Evolutionary conservation across 1,284 basidiomycete genomes (phyloP).

Genomic region (Tausonia pullulans): DNA sequence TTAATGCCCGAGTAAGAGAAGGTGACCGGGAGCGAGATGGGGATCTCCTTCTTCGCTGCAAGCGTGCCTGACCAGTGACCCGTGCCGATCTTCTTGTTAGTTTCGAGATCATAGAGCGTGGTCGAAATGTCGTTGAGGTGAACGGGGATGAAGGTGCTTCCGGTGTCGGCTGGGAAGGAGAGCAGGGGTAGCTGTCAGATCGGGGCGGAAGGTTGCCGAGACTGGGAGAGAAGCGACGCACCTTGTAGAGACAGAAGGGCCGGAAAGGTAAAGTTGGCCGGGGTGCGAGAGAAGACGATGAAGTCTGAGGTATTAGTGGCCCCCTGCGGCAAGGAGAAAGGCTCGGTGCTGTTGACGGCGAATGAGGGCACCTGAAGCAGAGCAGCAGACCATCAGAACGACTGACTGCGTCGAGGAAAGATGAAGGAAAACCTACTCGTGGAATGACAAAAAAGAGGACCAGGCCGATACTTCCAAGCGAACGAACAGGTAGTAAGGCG

Average conservation of each 20-base stretch:
- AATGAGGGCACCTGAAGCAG: constrained; percentile 15
- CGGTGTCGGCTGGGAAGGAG: constrained; percentile 2
- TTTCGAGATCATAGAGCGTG: constrained; percentile 17
- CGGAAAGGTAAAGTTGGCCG: constrained; percentile 20
- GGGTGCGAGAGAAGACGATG: constrained; percentile 17
- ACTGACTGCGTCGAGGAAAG: neutral
- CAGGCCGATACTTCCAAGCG: constrained; percentile 14
- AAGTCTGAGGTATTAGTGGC: constrained; percentile 11
- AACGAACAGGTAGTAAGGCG: neutral
- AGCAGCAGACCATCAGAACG: constrained; percentile 10
- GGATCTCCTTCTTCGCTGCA: constrained; percentile 12
- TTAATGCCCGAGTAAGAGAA: constrained; percentile 19
- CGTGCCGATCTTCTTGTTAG: constrained; percentile 17
- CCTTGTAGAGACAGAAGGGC: constrained; percentile 18
- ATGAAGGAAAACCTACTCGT: constrained; percentile 12
- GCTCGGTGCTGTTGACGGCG: constrained; percentile 1
- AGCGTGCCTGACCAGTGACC: constrained; percentile 17
- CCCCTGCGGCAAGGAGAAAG: constrained; percentile 13
- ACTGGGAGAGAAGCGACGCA: neutral
- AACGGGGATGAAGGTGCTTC: constrained; percentile 10
- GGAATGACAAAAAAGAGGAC: constrained; percentile 21
- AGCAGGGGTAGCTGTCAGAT: too few relatives aligned
- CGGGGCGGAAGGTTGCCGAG: neutral
- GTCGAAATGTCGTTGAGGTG: constrained; percentile 13
- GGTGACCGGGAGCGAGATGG: constrained; percentile 7